Conservation (phyloP, 495 filamentous ascomycete species). For the Penicillium argentinense region DNA sequence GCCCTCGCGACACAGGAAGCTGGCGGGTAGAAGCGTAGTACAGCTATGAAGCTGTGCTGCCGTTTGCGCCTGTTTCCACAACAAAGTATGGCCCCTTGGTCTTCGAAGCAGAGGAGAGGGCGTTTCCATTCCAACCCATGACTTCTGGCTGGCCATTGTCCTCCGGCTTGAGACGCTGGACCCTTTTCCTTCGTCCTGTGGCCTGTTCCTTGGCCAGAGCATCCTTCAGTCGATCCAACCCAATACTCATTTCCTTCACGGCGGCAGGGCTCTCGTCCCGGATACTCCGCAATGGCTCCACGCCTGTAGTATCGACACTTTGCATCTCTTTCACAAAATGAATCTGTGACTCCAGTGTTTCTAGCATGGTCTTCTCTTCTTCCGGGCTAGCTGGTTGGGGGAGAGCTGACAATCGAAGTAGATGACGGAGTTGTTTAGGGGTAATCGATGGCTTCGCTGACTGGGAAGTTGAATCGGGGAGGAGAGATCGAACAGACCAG, state of each 20-base stretch:
- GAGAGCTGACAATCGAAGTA: constrained; percentile 87
- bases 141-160: constrained; percentile 37
- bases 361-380: constrained; percentile 64
- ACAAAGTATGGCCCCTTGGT: constrained; percentile 76
- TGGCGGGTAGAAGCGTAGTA: too few species aligned
- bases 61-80: constrained; percentile 58
- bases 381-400: constrained; percentile 61
- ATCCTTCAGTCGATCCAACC: constrained; percentile 48
- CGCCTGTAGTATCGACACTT: constrained; percentile 66
- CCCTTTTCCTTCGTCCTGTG: constrained; percentile 49
- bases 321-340: constrained; percentile 87
- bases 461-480: constrained; percentile 48
- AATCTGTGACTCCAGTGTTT: constrained; percentile 77
- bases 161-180: constrained; percentile 35
- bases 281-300: constrained; percentile 73
- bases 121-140: constrained; percentile 62
- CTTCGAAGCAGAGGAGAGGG: constrained; percentile 61
- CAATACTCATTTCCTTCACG: constrained; percentile 53
- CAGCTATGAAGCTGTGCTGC: not conserved
- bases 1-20: too few species aligned
- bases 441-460: constrained; percentile 40
- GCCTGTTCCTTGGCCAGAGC: constrained; percentile 54
- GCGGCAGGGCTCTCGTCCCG: constrained; percentile 72
- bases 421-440: constrained; percentile 68
- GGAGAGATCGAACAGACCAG: constrained; percentile 83